Percentiles rank a stretch among this genome's conserved stretches.
phyloP scores from a whole-genome alignment of 495 filamentous ascomycete species.

The Penicillium ucsense region DNA sequence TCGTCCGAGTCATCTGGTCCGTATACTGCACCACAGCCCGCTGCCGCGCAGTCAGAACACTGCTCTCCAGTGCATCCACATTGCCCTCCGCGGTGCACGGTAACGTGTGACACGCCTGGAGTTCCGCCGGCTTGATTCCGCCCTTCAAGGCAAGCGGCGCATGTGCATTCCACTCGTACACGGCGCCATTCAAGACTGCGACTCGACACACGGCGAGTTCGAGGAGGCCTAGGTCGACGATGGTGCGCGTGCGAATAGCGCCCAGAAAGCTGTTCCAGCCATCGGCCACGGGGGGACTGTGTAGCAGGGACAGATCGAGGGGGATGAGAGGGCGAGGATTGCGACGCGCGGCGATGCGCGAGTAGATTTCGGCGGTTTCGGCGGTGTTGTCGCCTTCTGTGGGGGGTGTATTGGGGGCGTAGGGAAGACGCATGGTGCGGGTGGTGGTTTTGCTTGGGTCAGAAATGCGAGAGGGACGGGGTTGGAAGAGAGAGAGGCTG shows the following conservation, averaged over 20 bases:
- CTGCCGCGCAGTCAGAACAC: slow-evolving; percentile 46
- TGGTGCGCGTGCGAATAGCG: slow-evolving; percentile 54
- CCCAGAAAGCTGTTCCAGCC: slow-evolving; percentile 72
- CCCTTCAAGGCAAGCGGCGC: slow-evolving; percentile 49
- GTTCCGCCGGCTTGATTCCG: slow-evolving; percentile 29
- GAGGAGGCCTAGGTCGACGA: slow-evolving; percentile 49
- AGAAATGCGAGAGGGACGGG: background rate
- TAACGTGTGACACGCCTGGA: slow-evolving; percentile 37
- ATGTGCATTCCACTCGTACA: slow-evolving; percentile 75
- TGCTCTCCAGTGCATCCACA: slow-evolving; percentile 14
- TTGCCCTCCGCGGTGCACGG: slow-evolving; percentile 23
- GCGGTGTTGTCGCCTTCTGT: slow-evolving; percentile 19
- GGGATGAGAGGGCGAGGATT: slow-evolving; percentile 52
- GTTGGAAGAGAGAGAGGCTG: background rate
- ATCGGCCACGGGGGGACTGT: slow-evolving; percentile 58
- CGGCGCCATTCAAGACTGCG: slow-evolving; percentile 60
- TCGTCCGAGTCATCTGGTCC: slow-evolving; percentile 32
- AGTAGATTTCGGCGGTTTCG: slow-evolving; percentile 41
- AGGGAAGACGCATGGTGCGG: slow-evolving; percentile 56
- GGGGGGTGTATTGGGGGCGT: slow-evolving; percentile 45
- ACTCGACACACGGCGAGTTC: slow-evolving; percentile 44
- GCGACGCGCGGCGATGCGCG: slow-evolving; percentile 52
- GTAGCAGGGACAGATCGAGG: slow-evolving; percentile 61
- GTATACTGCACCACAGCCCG: slow-evolving; percentile 51
- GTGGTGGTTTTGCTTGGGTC: background rate